Percentiles rank a stretch among this genome's conserved stretches.
These are phyloP conservation scores for Pseudonectria foliicola DNA, from an alignment of 2,329 filamentous ascomycete species.

Conservation along the genomic window DNA sequence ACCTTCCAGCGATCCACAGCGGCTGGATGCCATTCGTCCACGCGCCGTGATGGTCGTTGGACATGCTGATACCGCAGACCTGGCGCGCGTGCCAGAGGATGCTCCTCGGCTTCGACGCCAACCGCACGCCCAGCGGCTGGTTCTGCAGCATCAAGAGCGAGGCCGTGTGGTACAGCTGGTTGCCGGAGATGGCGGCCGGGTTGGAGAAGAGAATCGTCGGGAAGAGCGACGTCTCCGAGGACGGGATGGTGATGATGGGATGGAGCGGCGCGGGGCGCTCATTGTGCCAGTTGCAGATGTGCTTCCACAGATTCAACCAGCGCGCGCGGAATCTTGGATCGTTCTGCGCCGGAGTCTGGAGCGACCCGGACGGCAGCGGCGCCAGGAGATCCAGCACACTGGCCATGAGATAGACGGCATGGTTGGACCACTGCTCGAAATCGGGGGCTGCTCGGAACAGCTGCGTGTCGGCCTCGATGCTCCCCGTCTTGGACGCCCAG, in stretches of 20 bases:
- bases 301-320: conserved; percentile 33
- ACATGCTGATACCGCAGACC: conserved; percentile 45
- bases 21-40: conserved; percentile 49
- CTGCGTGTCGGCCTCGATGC: conserved; percentile 23
- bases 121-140: conserved; percentile 31
- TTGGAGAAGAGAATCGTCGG: conserved; percentile 44
- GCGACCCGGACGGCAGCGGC: conserved; percentile 10
- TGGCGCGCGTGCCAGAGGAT: conserved; percentile 46
- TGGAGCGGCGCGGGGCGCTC: conserved; percentile 28
- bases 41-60: conserved; percentile 46
- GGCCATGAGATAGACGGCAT: conserved; percentile 41
- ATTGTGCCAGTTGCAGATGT: conserved; percentile 35
- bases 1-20: conserved; percentile 44
- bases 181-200: conserved; percentile 45
- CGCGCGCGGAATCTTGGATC: conserved; percentile 19
- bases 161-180: conserved; percentile 47
- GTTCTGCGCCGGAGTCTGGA: conserved; percentile 11
- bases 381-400: conserved; percentile 35
- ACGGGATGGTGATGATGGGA: conserved; percentile 28
- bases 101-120: conserved; percentile 30
- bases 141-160: conserved; percentile 44
- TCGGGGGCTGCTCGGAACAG: conserved; percentile 28
- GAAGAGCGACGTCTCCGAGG: conserved; percentile 39
- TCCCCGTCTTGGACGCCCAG: conserved; percentile 32
- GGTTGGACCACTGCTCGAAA: conserved; percentile 44